Percentiles rank a stretch among this genome's conserved stretches.
These are phyloP conservation scores for Vachellia pachyceras DNA, from an alignment of 306 rosid genomes.

Conservation along the genomic window DNA sequence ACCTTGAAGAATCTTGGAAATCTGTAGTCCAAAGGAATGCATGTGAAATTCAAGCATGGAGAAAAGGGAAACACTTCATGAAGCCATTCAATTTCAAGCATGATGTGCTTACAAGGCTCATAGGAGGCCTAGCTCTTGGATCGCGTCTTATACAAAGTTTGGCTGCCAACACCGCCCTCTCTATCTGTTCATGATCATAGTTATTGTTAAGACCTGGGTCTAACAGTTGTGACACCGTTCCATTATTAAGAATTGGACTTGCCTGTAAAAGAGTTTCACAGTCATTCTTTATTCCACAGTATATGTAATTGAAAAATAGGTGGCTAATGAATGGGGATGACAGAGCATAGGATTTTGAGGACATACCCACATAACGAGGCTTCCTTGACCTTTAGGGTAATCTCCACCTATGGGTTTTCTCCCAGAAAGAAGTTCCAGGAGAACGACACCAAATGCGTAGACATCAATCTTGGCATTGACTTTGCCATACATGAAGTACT, in stretches of 20 bases:
- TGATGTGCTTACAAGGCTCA: conserved; percentile 76
- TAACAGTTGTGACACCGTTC: conserved; percentile 68
- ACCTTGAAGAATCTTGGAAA: conserved; percentile 82
- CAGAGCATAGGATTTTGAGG: conserved; percentile 12
- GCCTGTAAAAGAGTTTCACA: conserved; percentile 61
- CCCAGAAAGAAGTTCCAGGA: conserved; percentile 95
- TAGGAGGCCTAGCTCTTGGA: conserved; percentile 90
- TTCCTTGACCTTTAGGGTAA: conserved; percentile 86
- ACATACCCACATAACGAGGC: conserved; percentile 98
- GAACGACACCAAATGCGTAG: conserved; percentile 89
- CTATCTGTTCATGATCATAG: conserved; percentile 69
- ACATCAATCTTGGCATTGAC: conserved; percentile 89
- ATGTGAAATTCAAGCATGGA: neutral
- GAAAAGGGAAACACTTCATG: neutral
- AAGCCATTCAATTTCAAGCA: conserved; percentile 13
- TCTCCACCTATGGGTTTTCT: conserved; percentile 85
- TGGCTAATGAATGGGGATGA: conserved; percentile 23
- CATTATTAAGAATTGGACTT: conserved; percentile 71
- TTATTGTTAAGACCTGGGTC: conserved; percentile 75
- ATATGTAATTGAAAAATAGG: conserved; percentile 7
- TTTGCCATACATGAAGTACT: conserved; percentile 96
- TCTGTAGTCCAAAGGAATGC: conserved; percentile 53
- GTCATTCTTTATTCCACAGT: conserved; percentile 16
- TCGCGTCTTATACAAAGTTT: conserved; percentile 83
- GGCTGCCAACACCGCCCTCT: conserved; percentile 85